Percentiles rank a stretch among this genome's conserved stretches.
phyloP scores from a whole-genome alignment of 345 rosid species.

The Aquilaria malaccensis region DNA sequence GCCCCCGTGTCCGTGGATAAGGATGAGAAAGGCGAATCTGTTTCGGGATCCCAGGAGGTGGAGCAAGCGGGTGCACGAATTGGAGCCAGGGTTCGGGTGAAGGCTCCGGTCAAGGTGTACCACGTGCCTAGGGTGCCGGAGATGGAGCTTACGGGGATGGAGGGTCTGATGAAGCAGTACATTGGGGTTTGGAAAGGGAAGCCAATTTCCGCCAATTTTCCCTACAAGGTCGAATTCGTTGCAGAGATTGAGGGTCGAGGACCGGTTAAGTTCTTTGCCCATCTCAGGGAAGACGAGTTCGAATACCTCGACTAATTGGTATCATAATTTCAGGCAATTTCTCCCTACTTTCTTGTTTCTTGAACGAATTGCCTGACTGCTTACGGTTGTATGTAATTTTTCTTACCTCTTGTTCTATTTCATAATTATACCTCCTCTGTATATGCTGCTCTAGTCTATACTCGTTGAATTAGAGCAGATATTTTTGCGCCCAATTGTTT shows the following conservation, averaged over 20 bases:
- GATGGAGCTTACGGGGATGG: constrained; percentile 70
- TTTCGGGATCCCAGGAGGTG: constrained; percentile 7
- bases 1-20: constrained; percentile 17
- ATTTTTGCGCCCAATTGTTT: too few species aligned
- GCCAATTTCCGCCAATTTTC: constrained; percentile 71
- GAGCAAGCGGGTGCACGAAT: constrained; percentile 27
- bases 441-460: too few species aligned
- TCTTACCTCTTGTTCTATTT: not conserved
- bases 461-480: too few species aligned
- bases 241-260: constrained; percentile 61
- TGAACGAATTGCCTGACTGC: not conserved
- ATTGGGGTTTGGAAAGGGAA: constrained; percentile 72
- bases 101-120: constrained; percentile 73
- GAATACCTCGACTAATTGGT: constrained; percentile 37
- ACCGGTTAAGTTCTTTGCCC: constrained; percentile 76
- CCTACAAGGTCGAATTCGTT: constrained; percentile 70
- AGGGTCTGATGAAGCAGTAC: constrained; percentile 70
- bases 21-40: constrained; percentile 5
- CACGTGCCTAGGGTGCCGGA: constrained; percentile 75
- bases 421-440: too few species aligned
- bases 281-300: constrained; percentile 85
- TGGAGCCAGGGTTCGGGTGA: constrained; percentile 74
- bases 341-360: constrained; percentile 9
- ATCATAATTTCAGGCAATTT: constrained; percentile 13
- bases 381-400: constrained; percentile 12